Conservation (phyloP, 495 filamentous ascomycete genomes). For the Hypomontagnella submonticulosa region DNA sequence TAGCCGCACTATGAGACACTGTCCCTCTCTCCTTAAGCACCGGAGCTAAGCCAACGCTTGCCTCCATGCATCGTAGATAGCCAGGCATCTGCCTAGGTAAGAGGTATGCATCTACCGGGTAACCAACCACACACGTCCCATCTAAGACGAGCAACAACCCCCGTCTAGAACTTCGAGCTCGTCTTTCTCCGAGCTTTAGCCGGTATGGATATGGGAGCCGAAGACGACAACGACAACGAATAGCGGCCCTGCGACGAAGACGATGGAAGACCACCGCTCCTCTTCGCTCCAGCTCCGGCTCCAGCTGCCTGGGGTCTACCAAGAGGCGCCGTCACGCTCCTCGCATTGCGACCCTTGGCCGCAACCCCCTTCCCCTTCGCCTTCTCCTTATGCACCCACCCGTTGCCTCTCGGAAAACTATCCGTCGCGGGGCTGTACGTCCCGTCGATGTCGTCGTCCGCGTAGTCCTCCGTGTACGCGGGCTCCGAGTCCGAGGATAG, state of each 20-base stretch:
- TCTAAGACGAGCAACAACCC: too few relatives aligned
- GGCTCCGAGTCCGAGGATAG: slow-evolving; percentile 55
- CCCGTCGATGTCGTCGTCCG: slow-evolving; percentile 56
- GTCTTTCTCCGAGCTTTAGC: slow-evolving; percentile 36
- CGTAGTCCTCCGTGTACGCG: slow-evolving; percentile 52
- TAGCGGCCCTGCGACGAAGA: slow-evolving; percentile 29
- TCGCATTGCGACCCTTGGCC: not conserved
- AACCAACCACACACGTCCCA: too few relatives aligned
- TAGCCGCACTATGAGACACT: too few relatives aligned
- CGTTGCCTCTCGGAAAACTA: slow-evolving; percentile 36
- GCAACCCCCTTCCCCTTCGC: too few relatives aligned
- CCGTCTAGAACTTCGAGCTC: slow-evolving; percentile 34
- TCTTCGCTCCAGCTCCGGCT: too few relatives aligned
- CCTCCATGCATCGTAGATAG: too few relatives aligned
- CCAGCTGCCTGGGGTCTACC: slow-evolving; percentile 9
- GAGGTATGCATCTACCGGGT: too few relatives aligned
- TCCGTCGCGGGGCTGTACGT: slow-evolving; percentile 47
- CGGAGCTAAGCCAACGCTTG: too few relatives aligned
- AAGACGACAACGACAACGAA: slow-evolving; percentile 9
- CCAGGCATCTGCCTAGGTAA: too few relatives aligned
- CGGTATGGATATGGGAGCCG: slow-evolving; percentile 1
- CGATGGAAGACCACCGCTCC: too few relatives aligned
- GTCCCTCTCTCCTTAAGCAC: too few relatives aligned
- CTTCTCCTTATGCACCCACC: slow-evolving; percentile 44
- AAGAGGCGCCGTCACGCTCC: slow-evolving; percentile 23